Conservation (phyloP, 495 filamentous ascomycete genomes). For the Barbatosphaeria neglecta region DNA sequence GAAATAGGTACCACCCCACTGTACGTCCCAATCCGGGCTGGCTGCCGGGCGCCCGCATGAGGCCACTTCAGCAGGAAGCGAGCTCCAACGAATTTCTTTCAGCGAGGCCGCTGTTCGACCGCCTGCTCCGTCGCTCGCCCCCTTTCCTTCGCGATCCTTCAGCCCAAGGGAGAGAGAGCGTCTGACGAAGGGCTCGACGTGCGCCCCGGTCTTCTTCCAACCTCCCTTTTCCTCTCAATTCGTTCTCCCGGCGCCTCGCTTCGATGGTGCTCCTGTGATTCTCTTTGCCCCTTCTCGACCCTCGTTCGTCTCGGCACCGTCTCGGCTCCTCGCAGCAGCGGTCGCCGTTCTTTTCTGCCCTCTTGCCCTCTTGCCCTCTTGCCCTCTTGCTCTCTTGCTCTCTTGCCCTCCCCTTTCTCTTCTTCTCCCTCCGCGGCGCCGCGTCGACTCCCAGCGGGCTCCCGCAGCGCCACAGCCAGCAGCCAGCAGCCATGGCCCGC, state of each 20-base stretch:
- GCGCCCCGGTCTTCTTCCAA: conserved; percentile 8
- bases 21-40: too few species aligned
- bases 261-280: conserved; percentile 32
- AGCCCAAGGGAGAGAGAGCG: conserved; percentile 5
- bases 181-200: neutral
- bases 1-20: too few species aligned
- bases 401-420: conserved; percentile 1
- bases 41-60: conserved; percentile 4
- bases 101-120: conserved; percentile 1
- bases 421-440: neutral
- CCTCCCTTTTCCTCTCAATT: conserved; percentile 25
- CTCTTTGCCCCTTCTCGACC: conserved; percentile 30
- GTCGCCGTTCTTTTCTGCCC: conserved; percentile 3
- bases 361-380: conserved; percentile 3
- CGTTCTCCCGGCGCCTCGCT: conserved; percentile 12
- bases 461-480: too few species aligned
- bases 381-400: too few species aligned
- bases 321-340: conserved; percentile 1
- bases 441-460: conserved; percentile 1
- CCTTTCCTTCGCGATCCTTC: conserved; percentile 6
- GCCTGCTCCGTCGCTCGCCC: conserved; percentile 5
- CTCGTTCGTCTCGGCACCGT: conserved; percentile 26
- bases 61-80: neutral
- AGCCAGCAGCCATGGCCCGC: conserved; percentile 27
- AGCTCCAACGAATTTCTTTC: neutral